Evolutionary conservation across 306 rosid genomes (phyloP).

Genomic region (Fragaria ananassa): DNA sequence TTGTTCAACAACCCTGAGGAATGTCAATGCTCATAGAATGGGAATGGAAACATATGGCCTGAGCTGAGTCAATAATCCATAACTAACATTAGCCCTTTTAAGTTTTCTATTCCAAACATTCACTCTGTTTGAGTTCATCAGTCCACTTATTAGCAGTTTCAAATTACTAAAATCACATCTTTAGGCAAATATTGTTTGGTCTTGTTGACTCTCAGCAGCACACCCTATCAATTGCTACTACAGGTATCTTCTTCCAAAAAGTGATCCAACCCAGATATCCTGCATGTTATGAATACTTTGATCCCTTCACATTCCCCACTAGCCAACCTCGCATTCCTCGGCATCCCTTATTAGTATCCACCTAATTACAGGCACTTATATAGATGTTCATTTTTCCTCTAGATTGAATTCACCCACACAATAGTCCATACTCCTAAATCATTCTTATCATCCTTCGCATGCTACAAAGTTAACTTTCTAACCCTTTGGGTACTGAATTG

Average conservation of each 20-base stretch:
- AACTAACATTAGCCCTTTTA: not conserved
- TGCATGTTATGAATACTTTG: not conserved
- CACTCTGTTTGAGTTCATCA: not conserved
- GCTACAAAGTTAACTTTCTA: not conserved
- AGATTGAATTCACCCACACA: not conserved
- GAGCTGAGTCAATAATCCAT: not conserved
- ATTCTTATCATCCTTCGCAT: not conserved
- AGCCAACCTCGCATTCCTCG: not conserved
- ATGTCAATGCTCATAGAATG: not conserved
- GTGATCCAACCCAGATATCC: not conserved
- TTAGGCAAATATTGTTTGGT: not conserved
- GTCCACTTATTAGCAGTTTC: not conserved
- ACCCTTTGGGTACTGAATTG: not conserved
- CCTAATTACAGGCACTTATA: not conserved
- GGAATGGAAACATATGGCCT: not conserved
- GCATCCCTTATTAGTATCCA: not conserved
- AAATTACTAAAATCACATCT: not conserved
- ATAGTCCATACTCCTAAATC: not conserved
- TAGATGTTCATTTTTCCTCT: not conserved
- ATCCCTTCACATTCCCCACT: slow-evolving; percentile 6
- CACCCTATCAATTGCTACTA: not conserved
- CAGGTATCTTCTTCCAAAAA: not conserved
- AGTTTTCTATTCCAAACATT: not conserved
- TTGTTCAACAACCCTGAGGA: not conserved
- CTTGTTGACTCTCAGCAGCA: not conserved